A percentile compares a stretch with the other conserved stretches of the same genome.
Conservation (phyloP, 2,329 filamentous ascomycete genomes). For the Phyllosticta paracitricarpa region DNA sequence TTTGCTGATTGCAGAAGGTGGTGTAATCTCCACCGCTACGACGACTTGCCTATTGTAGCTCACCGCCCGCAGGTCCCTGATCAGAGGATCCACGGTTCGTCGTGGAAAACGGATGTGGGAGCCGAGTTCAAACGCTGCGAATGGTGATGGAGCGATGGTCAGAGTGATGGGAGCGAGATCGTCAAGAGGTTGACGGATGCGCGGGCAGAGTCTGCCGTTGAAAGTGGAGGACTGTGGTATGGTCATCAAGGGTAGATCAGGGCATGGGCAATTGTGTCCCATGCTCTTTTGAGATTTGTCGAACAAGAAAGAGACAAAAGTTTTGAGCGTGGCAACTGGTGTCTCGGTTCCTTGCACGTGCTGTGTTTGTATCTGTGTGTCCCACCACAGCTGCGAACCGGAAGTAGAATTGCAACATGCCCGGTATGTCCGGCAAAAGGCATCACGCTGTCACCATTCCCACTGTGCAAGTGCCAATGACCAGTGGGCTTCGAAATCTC, state of each 20-base stretch:
- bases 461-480: not conserved
- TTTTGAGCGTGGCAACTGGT: not conserved
- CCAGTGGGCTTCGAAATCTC: not conserved
- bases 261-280: not conserved
- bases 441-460: not conserved
- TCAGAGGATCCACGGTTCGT: not conserved
- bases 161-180: not conserved
- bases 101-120: not conserved
- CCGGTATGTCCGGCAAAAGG: not conserved
- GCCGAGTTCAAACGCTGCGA: not conserved
- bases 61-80: not conserved
- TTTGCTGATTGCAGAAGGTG: not conserved
- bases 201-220: not conserved
- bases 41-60: not conserved
- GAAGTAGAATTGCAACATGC: not conserved
- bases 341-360: not conserved
- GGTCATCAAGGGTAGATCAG: not conserved
- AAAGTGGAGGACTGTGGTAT: not conserved
- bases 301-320: not conserved
- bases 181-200: not conserved
- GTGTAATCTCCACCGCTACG: not conserved
- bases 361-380: not conserved
- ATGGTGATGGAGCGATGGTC: not conserved
- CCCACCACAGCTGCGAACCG: not conserved
- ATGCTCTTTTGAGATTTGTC: not conserved